Conservation (phyloP, 2,329 filamentous ascomycete species). For the Seiridium cupressi region DNA sequence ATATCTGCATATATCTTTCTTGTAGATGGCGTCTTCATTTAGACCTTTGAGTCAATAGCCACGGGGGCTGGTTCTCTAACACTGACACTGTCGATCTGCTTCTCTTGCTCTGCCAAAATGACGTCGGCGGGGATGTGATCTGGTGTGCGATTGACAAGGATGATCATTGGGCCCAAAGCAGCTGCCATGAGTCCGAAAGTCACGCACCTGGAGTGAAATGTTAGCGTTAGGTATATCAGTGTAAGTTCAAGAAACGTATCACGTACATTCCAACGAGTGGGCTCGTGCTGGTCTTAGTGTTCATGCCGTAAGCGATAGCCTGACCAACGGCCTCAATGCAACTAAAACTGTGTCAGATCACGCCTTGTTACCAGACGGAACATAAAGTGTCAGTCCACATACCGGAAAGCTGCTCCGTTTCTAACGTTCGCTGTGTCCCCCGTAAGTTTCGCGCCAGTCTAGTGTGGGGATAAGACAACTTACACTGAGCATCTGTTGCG, state of each 20-base stretch:
- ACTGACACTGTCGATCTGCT: conserved; percentile 8
- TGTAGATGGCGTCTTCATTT: not conserved
- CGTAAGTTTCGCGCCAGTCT: not conserved
- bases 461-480: conserved; percentile 1
- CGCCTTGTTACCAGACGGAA: not conserved
- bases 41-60: not conserved
- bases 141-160: conserved; percentile 36
- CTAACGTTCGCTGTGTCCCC: conserved; percentile 33
- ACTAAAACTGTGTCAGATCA: not conserved
- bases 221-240: not conserved
- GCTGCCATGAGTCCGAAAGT: conserved; percentile 35
- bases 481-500: conserved; percentile 37
- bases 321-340: conserved; percentile 39
- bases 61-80: conserved; percentile 8
- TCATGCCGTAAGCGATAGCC: conserved; percentile 39
- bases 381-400: not conserved
- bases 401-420: conserved; percentile 37
- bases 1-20: too few species aligned
- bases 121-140: conserved; percentile 37
- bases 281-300: conserved; percentile 34
- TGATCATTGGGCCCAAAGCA: conserved; percentile 32
- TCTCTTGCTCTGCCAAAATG: conserved; percentile 30
- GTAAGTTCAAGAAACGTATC: not conserved
- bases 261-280: conserved; percentile 37
- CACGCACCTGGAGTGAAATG: conserved; percentile 27